Conservation (phyloP, 352 stramenopile genomes). For the Globisporangium splendens region DNA sequence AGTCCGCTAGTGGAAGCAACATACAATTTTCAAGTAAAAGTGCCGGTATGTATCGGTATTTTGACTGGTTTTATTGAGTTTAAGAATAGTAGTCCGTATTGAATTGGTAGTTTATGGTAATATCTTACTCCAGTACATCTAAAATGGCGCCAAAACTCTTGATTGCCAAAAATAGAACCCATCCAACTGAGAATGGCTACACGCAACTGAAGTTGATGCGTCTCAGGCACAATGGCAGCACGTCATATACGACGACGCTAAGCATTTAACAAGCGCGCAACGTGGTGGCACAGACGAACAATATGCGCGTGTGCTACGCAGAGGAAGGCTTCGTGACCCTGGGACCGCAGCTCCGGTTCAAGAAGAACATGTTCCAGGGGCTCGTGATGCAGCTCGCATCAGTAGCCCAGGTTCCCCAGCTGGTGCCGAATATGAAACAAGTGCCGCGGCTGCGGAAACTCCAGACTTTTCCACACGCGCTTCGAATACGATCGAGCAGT, state of each 20-base stretch:
- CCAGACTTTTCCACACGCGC: slow-evolving; percentile 45
- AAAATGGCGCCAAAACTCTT: too few species aligned
- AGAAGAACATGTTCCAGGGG: slow-evolving; percentile 75
- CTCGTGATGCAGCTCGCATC: slow-evolving; percentile 42
- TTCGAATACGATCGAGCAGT: slow-evolving; percentile 25
- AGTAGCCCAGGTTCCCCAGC: slow-evolving; percentile 14
- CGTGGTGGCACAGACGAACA: background rate
- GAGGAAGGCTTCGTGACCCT: slow-evolving; percentile 28
- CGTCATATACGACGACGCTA: background rate
- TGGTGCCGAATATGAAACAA: slow-evolving; percentile 24
- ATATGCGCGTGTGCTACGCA: slow-evolving; percentile 11
- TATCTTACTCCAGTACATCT: too few species aligned
- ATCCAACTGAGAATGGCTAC: slow-evolving; percentile 8
- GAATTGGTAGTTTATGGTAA: too few species aligned
- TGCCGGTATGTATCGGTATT: too few species aligned
- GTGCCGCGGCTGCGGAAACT: slow-evolving; percentile 39
- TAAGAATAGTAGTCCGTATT: too few species aligned
- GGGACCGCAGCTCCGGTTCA: slow-evolving; percentile 48
- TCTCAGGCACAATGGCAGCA: slow-evolving; percentile 6
- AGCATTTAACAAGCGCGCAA: background rate
- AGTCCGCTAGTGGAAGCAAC: background rate
- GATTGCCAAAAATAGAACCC: background rate
- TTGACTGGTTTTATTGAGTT: too few species aligned
- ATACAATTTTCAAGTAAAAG: too few species aligned
- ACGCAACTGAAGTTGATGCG: too few species aligned